These are phyloP conservation scores for Mentha longifolia DNA, from an alignment of 257 asterid genomes.

Conservation along the genomic window DNA sequence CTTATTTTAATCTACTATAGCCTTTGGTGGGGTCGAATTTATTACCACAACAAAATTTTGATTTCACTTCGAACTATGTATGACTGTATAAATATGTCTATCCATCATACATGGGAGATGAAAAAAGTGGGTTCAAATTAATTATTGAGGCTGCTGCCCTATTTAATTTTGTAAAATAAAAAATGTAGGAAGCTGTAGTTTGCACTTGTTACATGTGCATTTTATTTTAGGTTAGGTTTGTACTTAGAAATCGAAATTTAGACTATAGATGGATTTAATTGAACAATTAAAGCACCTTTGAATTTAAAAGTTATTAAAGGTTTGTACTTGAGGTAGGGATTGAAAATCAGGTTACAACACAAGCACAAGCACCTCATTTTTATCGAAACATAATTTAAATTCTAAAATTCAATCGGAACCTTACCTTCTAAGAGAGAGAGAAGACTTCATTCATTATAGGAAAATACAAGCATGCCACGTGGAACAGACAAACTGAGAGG, in stretches of 20 bases:
- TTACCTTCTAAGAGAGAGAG: not conserved
- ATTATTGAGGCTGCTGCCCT: conserved; percentile 13
- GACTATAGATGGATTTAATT: not conserved
- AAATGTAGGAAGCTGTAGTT: not conserved
- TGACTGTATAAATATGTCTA: not conserved
- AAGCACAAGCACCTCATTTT: not conserved
- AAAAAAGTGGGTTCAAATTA: not conserved
- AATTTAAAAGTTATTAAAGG: not conserved
- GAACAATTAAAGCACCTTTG: not conserved
- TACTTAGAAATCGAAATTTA: not conserved
- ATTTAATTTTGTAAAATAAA: not conserved
- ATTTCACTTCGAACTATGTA: not conserved
- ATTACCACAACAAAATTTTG: not conserved
- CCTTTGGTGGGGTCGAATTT: not conserved
- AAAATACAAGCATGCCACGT: not conserved
- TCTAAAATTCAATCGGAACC: not conserved
- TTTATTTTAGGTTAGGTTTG: conserved; percentile 9
- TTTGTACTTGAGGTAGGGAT: not conserved
- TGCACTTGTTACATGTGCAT: conserved; percentile 9
- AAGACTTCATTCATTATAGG: not conserved
- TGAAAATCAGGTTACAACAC: not conserved
- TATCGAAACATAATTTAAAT: not conserved
- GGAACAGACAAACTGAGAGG: not conserved
- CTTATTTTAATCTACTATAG: not conserved
- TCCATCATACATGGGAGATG: not conserved